phyloP scores from a whole-genome alignment of 2,329 filamentous ascomycete species.

The Magnaporthiopsis incrustans region DNA sequence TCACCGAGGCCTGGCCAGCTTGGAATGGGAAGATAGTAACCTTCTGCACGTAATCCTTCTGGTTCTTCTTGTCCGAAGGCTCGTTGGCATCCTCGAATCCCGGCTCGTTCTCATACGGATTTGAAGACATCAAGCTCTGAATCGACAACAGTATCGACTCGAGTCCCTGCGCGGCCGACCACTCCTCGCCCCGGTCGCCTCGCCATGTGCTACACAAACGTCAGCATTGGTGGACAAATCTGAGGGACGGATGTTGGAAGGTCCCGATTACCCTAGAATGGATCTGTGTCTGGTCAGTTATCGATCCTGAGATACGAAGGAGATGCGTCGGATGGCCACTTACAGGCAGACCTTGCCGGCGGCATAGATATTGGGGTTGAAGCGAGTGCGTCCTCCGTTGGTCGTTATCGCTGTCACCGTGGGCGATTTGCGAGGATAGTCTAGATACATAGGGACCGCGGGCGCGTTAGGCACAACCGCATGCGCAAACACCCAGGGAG shows the following conservation, averaged over 20 bases:
- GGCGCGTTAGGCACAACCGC: constrained; percentile 2
- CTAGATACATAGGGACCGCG: constrained; percentile 33
- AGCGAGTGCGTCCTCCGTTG: constrained; percentile 78
- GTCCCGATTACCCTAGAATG: constrained; percentile 9
- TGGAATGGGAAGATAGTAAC: constrained; percentile 29
- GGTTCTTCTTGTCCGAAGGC: constrained; percentile 61
- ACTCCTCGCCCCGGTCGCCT: constrained; percentile 83
- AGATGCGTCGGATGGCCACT: constrained; percentile 26
- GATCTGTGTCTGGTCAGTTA: background rate
- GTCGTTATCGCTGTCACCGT: constrained; percentile 67
- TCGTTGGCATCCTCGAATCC: constrained; percentile 75
- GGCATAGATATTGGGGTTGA: constrained; percentile 96
- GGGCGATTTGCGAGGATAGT: constrained; percentile 70
- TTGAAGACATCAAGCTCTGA: constrained; percentile 87
- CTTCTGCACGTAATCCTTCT: constrained; percentile 72
- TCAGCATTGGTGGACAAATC: constrained; percentile 38
- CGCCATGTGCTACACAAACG: constrained; percentile 72
- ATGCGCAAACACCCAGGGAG: background rate
- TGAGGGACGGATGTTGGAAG: constrained; percentile 60
- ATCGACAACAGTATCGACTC: constrained; percentile 94
- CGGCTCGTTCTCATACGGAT: constrained; percentile 94
- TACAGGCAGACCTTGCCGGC: constrained; percentile 87
- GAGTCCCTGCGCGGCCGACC: constrained; percentile 91
- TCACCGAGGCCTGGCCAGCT: background rate
- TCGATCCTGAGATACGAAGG: background rate